Base-by-base conservation (phyloP, 2,329 filamentous ascomycete species). In the Kalmusia sp. region DNA sequence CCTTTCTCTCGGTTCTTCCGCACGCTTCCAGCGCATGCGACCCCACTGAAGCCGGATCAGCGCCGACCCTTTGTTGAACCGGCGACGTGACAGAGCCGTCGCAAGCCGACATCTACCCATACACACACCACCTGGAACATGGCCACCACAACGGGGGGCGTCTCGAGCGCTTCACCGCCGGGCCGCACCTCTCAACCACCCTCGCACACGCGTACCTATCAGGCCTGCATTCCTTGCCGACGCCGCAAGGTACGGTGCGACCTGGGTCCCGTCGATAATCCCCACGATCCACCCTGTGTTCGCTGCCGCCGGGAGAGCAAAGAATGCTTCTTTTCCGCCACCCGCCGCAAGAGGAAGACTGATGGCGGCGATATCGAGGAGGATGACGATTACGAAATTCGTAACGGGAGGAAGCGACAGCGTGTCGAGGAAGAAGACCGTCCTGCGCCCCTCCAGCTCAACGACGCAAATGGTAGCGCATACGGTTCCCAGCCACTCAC, bases 241-340 rank as follows among this genome's bases (percentile, higher is more conserved):
- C 78, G 80, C 30, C 76, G 84, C 56, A 86, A 86, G 63, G 84
- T 74, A 66, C 80, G 82, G 47, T 86, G 84, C 71, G 83, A 86
- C 68, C 71, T 83, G 67, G 82, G 85, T 59, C 74, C 85, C 41
- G 93, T 98, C 71, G 95, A 98, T 77, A 93, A 95, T 67, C 95
- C 95, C 21, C 87, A 93, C 75, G 92, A 96, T 66, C 93, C 93
- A 50, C 95, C 95, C 2, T 99, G 95, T 75, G 90, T 93, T 54
- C 87, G 95, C 70, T 99, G 95, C 74, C 89, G 92, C 48, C 88
- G 95, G 63, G 95, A 99, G 80, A 92, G 89, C 79, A 98, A 98
- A 75, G 89, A 96, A 68, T 99, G 95, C 80, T 96, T 89, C 82
- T 99, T 99, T 80, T 96, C 92, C 58, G 91, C 92, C 17, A 98